Evolutionary conservation across 345 rosid species (phyloP), one percentile per base, ranked within the genome.

Genomic region (Noccaea bulbosa): DNA sequence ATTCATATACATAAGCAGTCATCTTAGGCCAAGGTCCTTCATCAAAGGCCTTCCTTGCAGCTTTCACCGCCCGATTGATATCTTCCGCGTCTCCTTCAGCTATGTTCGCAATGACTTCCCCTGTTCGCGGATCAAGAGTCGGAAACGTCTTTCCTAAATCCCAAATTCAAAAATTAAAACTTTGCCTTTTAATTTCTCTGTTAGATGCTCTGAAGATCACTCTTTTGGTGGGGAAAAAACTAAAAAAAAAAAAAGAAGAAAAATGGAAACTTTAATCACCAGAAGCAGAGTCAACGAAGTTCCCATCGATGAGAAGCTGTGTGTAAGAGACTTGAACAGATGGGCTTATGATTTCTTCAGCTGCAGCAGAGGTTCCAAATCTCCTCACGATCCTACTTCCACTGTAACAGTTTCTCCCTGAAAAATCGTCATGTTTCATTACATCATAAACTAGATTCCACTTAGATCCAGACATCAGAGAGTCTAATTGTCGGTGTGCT

Each of bases 11-110:
- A 78, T 91, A 89, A 65, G 97, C 91, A 70, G 89, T 76, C 96
- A 91, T 88, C 79, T 34, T 88, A 4, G 97, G 99, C 99, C 99
- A 94, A 33, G 99, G 91, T 75, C 99, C 97, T 71, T 88, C 91
- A 76, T 94, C 99, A 77, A 94, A 94, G 10, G 99, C 99, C 81
- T 85, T 86, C 49, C 98, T 91, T 75, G 98, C 98, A 83, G 96
- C 93, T 71, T 81, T 64, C 12, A 94, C 99, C 0, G 99, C 97
- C 15, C 88, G 78, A 58, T 94, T 67, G 45, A 94, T 61, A 79
- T 94, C 99, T 82, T 91, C 99, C 15, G 79, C 83, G 75, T 91
- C 97, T 0, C 90, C 98, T 86, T 93, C 98, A 61, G 99, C 96
- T n/a, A 94, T 91, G 51, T 86, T 51, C 40, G 95, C 84, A 81